Evolutionary conservation across 2,329 filamentous ascomycete genomes (phyloP), one percentile per base, ranked within the genome.

Genomic region (Myrmaecium sp.): DNA sequence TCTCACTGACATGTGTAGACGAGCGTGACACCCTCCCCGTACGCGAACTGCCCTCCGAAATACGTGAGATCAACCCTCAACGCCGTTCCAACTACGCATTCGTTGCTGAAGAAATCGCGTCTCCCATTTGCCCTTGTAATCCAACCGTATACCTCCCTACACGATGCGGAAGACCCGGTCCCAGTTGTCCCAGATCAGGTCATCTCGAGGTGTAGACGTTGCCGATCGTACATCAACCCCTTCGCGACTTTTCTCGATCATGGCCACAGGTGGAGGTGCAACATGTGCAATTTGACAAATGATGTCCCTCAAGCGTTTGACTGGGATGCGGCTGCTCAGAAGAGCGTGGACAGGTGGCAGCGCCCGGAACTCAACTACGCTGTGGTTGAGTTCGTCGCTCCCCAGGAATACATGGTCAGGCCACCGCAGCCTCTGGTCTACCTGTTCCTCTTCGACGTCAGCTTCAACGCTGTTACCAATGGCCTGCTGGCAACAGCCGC

Each of bases 221-320:
- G 89, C 57, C 69, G 89, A 41, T 89, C 86, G 30, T 95, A 95
- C 52, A 95, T 95, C 62, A 95, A 95, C 51, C 84, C 89, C 8
- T 98, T 86, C 41, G 89, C 92, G 32, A 82, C 81, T 24, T 98
- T 98, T 58, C 61, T 98, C 33, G 89, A 98, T 43, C 82, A 95
- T 47, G 89, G 89, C 24, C 89, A 98, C 57, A 71, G 89, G 47
- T 98, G 89, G 89, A 76, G 86, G 46, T 98, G 89, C 61, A 98
- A 98, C 58, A 94, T 98, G 84, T 98, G 89, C 55, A 95, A 93
- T 54, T 64, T 98, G 37, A 94, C 84, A 40, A 98, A 98, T 50
- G 89, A 98, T 42, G 86, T 95, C 20, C 89, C 89, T n/a, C 89
- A 98, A 55, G 84, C 84, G 19, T 98, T 98, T 39, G 89, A 98